A percentile compares a stretch with the other conserved stretches of the same genome.
Conservation (phyloP, 352 stramenopile species). For the Globisporangium splendens region DNA sequence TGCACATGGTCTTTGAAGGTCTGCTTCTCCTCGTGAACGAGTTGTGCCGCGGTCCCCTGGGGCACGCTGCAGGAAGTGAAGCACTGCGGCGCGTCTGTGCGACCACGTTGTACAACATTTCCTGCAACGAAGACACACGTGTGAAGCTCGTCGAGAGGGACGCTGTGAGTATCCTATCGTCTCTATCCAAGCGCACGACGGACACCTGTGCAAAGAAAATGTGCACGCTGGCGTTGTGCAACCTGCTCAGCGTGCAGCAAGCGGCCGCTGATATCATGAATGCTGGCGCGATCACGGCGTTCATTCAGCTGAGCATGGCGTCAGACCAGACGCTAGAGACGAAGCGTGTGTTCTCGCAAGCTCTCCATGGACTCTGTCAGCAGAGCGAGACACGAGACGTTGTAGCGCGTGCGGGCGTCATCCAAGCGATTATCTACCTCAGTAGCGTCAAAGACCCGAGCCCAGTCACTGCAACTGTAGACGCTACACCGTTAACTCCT, state of each 20-base stretch:
- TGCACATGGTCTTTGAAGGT: constrained; percentile 78
- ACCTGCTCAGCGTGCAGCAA: constrained; percentile 72
- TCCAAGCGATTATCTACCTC: constrained; percentile 56
- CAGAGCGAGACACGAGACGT: constrained; percentile 39
- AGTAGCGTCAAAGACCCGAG: constrained; percentile 19
- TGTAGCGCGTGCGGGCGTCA: constrained; percentile 47
- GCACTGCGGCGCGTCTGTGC: constrained; percentile 43
- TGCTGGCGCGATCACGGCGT: constrained; percentile 54
- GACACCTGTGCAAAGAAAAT: constrained; percentile 61
- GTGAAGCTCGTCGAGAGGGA: constrained; percentile 69
- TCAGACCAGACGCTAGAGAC: constrained; percentile 42
- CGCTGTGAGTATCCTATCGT: constrained; percentile 49
- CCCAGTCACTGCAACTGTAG: constrained; percentile 1
- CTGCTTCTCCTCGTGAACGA: constrained; percentile 59
- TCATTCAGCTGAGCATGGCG: constrained; percentile 62
- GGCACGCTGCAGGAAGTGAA: constrained; percentile 17
- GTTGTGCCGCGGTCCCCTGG: constrained; percentile 25
- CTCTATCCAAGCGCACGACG: constrained; percentile 31
- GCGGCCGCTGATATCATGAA: constrained; percentile 65
- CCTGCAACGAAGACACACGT: constrained; percentile 59
- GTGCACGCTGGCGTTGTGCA: constrained; percentile 75
- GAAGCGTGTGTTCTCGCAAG: constrained; percentile 58
- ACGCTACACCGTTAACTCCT: too few relatives aligned
- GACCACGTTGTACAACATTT: constrained; percentile 66
- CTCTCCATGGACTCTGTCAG: constrained; percentile 64